Evolutionary conservation across 768 basidiomycete species (phyloP).

Genomic region (Rhodotorula diobovata): DNA sequence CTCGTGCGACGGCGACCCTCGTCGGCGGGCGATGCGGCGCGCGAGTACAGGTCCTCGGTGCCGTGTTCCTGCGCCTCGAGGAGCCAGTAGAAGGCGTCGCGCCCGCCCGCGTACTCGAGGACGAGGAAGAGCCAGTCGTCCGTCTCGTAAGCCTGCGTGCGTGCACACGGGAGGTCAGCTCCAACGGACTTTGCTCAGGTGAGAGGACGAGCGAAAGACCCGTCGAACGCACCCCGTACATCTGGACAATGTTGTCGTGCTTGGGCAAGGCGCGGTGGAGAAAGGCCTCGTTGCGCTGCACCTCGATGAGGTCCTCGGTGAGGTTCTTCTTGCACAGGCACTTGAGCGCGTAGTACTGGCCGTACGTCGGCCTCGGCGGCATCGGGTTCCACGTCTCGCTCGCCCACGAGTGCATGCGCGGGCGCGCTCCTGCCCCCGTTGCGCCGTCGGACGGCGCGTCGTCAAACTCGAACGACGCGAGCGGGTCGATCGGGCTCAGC

Average conservation of each 20-base stretch:
- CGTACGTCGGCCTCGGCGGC: conserved; percentile 53
- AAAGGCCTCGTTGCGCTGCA: conserved; percentile 90
- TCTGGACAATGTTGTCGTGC: conserved; percentile 90
- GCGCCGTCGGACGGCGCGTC: not conserved
- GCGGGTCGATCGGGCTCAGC: conserved; percentile 40
- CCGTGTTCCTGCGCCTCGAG: conserved; percentile 77
- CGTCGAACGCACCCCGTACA: conserved; percentile 59
- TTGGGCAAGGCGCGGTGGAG: conserved; percentile 87
- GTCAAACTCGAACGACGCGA: conserved; percentile 28
- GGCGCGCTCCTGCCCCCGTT: conserved; percentile 7
- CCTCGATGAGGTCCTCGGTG: conserved; percentile 74
- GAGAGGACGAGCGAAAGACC: not conserved
- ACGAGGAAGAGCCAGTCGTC: conserved; percentile 83
- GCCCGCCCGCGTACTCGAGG: conserved; percentile 91
- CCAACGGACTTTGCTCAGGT: too few relatives aligned
- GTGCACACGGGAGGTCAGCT: not conserved
- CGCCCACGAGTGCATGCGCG: conserved; percentile 31
- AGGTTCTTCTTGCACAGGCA: conserved; percentile 91
- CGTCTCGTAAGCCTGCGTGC: conserved; percentile 70
- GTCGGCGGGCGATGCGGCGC: conserved; percentile 39
- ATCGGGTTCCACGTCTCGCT: conserved; percentile 49
- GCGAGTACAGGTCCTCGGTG: conserved; percentile 35
- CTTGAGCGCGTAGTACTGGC: conserved; percentile 85
- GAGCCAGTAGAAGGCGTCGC: conserved; percentile 96
- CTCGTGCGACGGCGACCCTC: not conserved